Evolutionary conservation across 768 basidiomycete genomes (phyloP), one percentile per base, ranked within the genome.

Genomic region (Arthromyces matolae): DNA sequence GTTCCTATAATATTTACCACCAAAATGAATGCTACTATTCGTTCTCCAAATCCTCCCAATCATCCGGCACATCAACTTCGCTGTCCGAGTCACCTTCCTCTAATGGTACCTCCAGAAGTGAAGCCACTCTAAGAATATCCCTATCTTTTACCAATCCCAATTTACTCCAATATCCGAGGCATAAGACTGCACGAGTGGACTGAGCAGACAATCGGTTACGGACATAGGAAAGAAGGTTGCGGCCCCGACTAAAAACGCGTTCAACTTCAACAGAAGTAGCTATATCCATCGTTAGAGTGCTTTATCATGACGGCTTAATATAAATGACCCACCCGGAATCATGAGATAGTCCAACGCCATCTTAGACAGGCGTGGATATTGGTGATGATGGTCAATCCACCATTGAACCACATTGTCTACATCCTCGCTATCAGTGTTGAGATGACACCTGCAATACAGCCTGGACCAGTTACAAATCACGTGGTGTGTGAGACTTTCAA

Each of bases 81-180:
- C n/a, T n/a, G n/a, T n/a, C n/a, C 29, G 29, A 31, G 14, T 31
- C 29, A 31, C 29, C 29, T 8, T 31, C 29, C 14, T 31, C 29
- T 14, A 31, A 31, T 14, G 29, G 29, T 8, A 31, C 29, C 29
- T 31, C 29, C 14, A 14, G 29, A 31, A 31, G 29, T 31, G 29
- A 8, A 31, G 29, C 29, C 14, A 31, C 29, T 14, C 14, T 31
- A 8, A 14, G 14, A 31, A 31, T 31, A 14, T 31, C 29, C 80
- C 22, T 12, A 18, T 28, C 41, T 24, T 42, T 14, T 12, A 19
- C n/a, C n/a, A n/a, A n/a, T n/a, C n/a, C n/a, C n/a, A n/a, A n/a
- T n/a, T n/a, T n/a, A n/a, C n/a, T n/a, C 41, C 41, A 42, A 12
- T 22, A 14, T 14, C 41, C 41, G 7, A 42, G 25, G 25, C 41